A percentile compares a stretch with the other conserved stretches of the same genome.
phyloP scores from a whole-genome alignment of 169 alveolate species.

The Ophryocystis elektroscirrha region DNA sequence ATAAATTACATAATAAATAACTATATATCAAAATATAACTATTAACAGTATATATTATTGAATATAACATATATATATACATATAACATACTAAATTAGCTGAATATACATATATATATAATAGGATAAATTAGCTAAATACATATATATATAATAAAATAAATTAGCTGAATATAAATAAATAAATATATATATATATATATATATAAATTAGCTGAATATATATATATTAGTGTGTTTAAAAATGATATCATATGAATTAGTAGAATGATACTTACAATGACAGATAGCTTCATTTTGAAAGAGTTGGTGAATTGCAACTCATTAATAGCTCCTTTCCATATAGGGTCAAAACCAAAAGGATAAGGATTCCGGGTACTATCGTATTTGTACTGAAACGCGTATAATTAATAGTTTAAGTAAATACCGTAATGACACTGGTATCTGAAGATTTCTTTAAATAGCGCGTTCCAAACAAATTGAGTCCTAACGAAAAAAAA shows the following conservation, averaged over 20 bases:
- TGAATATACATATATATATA: no score
- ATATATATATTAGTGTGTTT: neutral
- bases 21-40: no score
- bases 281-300: constrained; percentile 93
- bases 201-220: neutral
- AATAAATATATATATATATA: neutral
- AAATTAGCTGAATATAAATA: neutral
- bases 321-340: constrained; percentile 89
- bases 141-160: neutral
- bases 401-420: no score
- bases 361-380: constrained; percentile 55
- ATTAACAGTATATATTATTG: no score
- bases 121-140: neutral
- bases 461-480: constrained; percentile 53
- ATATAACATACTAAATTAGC: no score
- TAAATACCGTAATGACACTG: no score
- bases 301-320: constrained; percentile 75
- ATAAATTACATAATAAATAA: no score
- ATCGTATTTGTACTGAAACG: no score
- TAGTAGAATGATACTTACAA: constrained; percentile 12
- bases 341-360: constrained; percentile 87
- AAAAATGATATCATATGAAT: no score
- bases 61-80: no score
- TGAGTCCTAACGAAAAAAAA: constrained; percentile 73
- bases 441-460: neutral